Base-by-base conservation (phyloP, 208 protist genomes). In the Leishmania guyanensis region DNA sequence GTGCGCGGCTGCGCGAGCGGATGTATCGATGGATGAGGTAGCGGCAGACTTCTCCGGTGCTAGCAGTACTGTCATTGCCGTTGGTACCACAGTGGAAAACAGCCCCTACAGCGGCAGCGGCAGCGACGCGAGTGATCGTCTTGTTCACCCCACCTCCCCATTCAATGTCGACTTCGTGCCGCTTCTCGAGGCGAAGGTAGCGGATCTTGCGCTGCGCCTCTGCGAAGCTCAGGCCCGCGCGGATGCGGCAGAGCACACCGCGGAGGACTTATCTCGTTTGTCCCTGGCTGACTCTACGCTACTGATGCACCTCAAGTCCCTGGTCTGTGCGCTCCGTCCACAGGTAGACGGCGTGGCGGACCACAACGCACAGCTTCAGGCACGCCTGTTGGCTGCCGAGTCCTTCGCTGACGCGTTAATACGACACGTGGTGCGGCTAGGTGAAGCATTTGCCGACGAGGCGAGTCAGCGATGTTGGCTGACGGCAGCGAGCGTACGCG, bases 151-250 rank as follows among this genome's bases (percentile, higher is more conserved):
- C 65, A 29, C 66, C 5, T 29, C 53, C 8, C 54, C 68, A 29
- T 53, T 2, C 8, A 43, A 50, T 50, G 12, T 10, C 54, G 77
- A 50, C 56, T 79, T 86, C 53, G 56, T 76, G 62, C 60, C 51
- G n/a, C 56, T 70, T 20, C 80, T 94, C 33, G 90, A 95, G 70
- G 83, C 86, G 0, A 95, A 95, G 76, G 75, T 89, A 48, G 86
- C 92, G 0, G 90, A 95, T 69, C 86, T 95, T 58, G 88, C 92
- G 2, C 51, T 95, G 39, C 66, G 81, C 29, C 81, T 95, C 43
- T 86, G 83, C 60, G 71, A 84, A 9, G 72, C 84, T 20, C 80
- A 91, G 74, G 68, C 78, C 50, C 86, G 71, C 26, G 87, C 79
- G 6, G 74, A 72, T 3, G 70, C 77, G 17, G 71, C 81, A 43